Base-by-base conservation (phyloP, 371 early-diverging fungal species). In the Batkoa obscura region DNA sequence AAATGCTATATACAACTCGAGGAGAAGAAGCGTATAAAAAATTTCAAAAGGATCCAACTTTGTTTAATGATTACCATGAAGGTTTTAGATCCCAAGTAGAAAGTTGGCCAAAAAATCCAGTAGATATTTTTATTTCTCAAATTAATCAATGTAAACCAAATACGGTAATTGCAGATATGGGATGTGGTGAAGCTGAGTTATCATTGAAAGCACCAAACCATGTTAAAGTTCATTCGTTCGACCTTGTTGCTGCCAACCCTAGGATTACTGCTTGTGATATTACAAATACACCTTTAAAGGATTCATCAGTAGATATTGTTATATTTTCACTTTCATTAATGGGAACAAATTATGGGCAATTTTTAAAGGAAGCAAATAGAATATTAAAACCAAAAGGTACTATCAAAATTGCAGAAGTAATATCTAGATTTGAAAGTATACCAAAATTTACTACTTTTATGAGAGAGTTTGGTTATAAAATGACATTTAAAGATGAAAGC, bases 111-210 rank as follows among this genome's bases (percentile, higher is more conserved):
- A 74, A 69, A 33, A 96, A 99, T 66, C 99, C 99, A 0, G 82
- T 97, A 0, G 90, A 95, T 66, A 65, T 83, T 1, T 23, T 23
- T 23, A 23, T 23, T 23, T 23, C 23, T 23, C 23, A 23, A 23
- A 23, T 23, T 23, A 23, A 23, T 23, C 23, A 23, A 23, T 23
- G 23, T 23, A 23, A 23, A 23, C 23, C 23, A 23, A 23, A 23
- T 23, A 79, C 94, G 60, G 81, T 94, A 50, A 75, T 97, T 50
- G 99, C 94, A 1, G 99, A 99, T 71, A 63, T 99, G 62, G 99
- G 99, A 0, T 99, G 99, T 64, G 99, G 99, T 5, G 95, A 93
- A 62, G 99, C 93, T 12, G 80, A 80, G 67, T 74, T 99, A 60
- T 86, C 93, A 1, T 72, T 78, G 49, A 72, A 75, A 8, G 69